Conservation (phyloP, 23 red algal species). For the Gracilaria vermiculophylla region DNA sequence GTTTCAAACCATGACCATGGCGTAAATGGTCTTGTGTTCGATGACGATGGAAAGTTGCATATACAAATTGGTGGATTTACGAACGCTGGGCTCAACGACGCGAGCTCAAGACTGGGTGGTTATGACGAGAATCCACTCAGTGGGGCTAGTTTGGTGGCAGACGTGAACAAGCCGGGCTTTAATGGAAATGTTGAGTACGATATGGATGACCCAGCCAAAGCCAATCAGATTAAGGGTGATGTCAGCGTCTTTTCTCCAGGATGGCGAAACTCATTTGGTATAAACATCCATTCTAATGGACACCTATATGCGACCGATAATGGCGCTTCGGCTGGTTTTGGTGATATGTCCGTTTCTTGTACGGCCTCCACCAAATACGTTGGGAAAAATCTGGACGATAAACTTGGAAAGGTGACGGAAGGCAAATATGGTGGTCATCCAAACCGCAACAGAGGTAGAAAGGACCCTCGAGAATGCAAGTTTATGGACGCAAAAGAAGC, state of each 20-base stretch:
- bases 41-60: constrained; percentile 56
- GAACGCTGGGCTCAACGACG: constrained; percentile 53
- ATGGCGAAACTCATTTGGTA: constrained; percentile 70
- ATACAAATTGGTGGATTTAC: constrained; percentile 72
- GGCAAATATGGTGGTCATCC: constrained; percentile 71
- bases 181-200: constrained; percentile 71
- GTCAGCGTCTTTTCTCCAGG: constrained; percentile 62
- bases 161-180: constrained; percentile 61
- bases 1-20: constrained; percentile 73
- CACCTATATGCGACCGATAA: constrained; percentile 58
- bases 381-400: constrained; percentile 43
- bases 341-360: constrained; percentile 45
- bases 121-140: constrained; percentile 51
- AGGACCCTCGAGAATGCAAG: constrained; percentile 39
- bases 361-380: not conserved
- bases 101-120: constrained; percentile 29
- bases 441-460: constrained; percentile 65
- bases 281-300: constrained; percentile 57
- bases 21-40: constrained; percentile 72
- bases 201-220: constrained; percentile 18
- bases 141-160: constrained; percentile 40
- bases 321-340: constrained; percentile 66
- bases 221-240: constrained; percentile 53
- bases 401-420: constrained; percentile 35
- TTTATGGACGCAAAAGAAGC: not conserved